Conservation (phyloP, 495 filamentous ascomycete genomes). For the Tuber umbilicatum region DNA sequence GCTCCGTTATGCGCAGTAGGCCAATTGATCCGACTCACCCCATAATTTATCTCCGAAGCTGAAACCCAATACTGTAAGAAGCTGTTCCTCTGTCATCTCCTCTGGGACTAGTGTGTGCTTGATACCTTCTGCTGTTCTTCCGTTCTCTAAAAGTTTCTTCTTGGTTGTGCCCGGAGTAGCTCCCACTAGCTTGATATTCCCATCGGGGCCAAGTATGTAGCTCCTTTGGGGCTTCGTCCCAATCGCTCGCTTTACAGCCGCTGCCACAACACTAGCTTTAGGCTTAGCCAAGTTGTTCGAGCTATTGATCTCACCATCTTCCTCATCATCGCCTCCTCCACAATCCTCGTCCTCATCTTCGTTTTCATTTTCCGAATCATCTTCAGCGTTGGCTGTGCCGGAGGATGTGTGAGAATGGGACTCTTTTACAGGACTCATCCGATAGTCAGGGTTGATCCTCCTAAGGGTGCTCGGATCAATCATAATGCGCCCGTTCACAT, state of each 20-base stretch:
- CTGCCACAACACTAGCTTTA: slow-evolving; percentile 3
- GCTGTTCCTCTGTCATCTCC: slow-evolving; percentile 45
- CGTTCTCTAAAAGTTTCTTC: slow-evolving; percentile 19
- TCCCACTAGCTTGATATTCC: slow-evolving; percentile 28
- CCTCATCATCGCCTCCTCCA: slow-evolving; percentile 29
- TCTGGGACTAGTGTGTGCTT: slow-evolving; percentile 30
- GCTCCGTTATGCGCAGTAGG: slow-evolving; percentile 28
- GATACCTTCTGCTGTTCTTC: slow-evolving; percentile 4
- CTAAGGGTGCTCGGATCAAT: slow-evolving; percentile 81
- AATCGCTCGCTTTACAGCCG: slow-evolving; percentile 22
- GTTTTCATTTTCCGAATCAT: slow-evolving; percentile 29
- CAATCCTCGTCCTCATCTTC: slow-evolving; percentile 33
- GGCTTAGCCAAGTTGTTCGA: slow-evolving; percentile 21
- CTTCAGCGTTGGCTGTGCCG: slow-evolving; percentile 9
- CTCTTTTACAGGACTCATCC: slow-evolving; percentile 52
- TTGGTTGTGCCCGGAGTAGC: slow-evolving; percentile 13
- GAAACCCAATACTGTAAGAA: slow-evolving; percentile 47
- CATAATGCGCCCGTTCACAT: slow-evolving; percentile 88
- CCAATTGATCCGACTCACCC: slow-evolving; percentile 42
- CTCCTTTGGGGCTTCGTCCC: slow-evolving; percentile 26
- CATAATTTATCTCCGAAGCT: slow-evolving; percentile 47
- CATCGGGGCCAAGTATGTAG: slow-evolving; percentile 32
- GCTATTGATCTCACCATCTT: slow-evolving; percentile 28
- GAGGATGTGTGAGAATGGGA: slow-evolving; percentile 15
- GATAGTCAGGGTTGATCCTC: slow-evolving; percentile 83